Evolutionary conservation across 1,139 yeast genomes (phyloP), one percentile per base, ranked within the genome.

Genomic region (Saccharomyces hybrid): DNA sequence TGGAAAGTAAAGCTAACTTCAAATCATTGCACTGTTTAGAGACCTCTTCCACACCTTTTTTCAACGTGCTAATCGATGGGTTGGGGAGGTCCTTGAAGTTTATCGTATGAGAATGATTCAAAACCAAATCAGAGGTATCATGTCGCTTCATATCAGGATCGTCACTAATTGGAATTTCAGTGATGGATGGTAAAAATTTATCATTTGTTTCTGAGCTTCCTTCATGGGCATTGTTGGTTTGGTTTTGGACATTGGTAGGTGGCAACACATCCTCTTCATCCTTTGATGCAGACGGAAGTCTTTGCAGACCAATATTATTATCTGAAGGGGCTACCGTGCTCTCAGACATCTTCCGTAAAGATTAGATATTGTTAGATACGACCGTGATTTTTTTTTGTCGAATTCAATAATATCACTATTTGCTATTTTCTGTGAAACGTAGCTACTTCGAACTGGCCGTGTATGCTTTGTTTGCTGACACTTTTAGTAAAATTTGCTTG

Each of bases 1-100:
- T 60, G 7, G 58, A 53, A 5, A 60, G 47, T n/a, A 63, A 38
- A 21, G 60, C 47, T 5, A 57, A 48, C 48, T 62, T 63, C 12
- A 64, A 52, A 29, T 59, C 58, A 6, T 54, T 48, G 47, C 50
- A 54, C 44, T 59, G 57, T 6, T 31, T 21, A 12, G 50, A 44
- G 2, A 60, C 47, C 32, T 52, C 44, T 19, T 49, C 42, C 4
- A 57, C 47, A 14, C 58, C 57, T 5, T 28, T 27, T 47, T 51
- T 46, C 7, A 59, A 12, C 6, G 11, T 11, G 11, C 19, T 29
- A 19, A 46, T 44, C 34, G 44, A 38, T 19, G 44, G 19, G 19
- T 11, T 6, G 8, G 44, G 24, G 8, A 6, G 4, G 7, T 16
- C 12, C 44, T 38, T 19, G 11, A 8, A 38, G 11, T 38, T 11